These are phyloP conservation scores for Ogataea dorogensis DNA, from an alignment of 805 yeast genomes.

Conservation along the genomic window DNA sequence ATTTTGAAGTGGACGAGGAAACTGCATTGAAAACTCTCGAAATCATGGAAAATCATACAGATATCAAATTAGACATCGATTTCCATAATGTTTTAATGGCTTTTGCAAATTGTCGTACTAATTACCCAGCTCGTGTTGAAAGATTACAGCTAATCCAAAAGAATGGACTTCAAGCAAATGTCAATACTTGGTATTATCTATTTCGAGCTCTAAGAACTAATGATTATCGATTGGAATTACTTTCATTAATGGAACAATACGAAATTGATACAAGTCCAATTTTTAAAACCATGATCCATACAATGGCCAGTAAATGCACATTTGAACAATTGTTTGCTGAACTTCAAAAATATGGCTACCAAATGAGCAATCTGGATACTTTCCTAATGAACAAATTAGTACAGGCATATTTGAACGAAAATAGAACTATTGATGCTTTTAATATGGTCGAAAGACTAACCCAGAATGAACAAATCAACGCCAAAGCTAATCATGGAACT, in stretches of 20 bases:
- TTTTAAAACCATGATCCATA: constrained; percentile 17
- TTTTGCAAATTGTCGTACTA: constrained; percentile 14
- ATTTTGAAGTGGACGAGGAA: constrained; percentile 20
- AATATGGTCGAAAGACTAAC: constrained; percentile 7
- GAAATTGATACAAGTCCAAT: constrained; percentile 25
- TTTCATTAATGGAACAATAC: constrained; percentile 26
- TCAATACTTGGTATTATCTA: constrained; percentile 31
- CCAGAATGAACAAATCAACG: neutral
- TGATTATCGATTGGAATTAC: constrained; percentile 19
- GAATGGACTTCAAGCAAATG: constrained; percentile 19
- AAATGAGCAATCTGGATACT: constrained; percentile 10
- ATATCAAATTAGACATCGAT: constrained; percentile 26
- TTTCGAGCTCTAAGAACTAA: constrained; percentile 21
- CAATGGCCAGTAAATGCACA: constrained; percentile 14
- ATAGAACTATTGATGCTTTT: constrained; percentile 23
- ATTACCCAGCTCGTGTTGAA: constrained; percentile 19
- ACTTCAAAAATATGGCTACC: constrained; percentile 15
- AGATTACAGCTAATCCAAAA: constrained; percentile 19
- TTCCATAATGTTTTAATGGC: constrained; percentile 29
- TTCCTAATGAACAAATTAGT: constrained; percentile 25
- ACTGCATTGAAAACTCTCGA: constrained; percentile 19
- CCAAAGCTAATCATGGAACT: constrained; percentile 20
- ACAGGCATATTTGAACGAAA: constrained; percentile 18
- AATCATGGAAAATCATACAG: constrained; percentile 22
- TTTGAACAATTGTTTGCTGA: constrained; percentile 20